Conservation (phyloP, 1,284 basidiomycete species). For the Mrakiaceae sp. region DNA sequence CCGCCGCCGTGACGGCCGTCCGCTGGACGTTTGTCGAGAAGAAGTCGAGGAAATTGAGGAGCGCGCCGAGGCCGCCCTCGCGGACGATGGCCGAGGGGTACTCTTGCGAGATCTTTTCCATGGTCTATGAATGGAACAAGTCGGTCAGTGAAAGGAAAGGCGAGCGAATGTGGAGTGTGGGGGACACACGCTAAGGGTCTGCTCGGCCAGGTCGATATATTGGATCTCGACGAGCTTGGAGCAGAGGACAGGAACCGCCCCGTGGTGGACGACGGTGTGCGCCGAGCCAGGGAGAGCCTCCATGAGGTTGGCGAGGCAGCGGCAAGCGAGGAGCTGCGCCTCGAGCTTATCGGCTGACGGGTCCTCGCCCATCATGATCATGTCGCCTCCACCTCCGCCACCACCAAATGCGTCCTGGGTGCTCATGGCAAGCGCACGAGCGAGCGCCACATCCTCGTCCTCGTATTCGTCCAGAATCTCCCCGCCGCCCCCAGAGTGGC, state of each 20-base stretch:
- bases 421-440: constrained; percentile 57
- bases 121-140: constrained; percentile 47
- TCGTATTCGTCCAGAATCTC: constrained; percentile 29
- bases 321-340: constrained; percentile 81
- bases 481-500: neutral
- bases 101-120: constrained; percentile 77
- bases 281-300: constrained; percentile 88
- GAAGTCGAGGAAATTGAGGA: constrained; percentile 89
- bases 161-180: constrained; percentile 9
- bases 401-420: constrained; percentile 41
- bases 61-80: constrained; percentile 78
- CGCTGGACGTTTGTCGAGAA: constrained; percentile 93
- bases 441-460: constrained; percentile 76
- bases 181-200: constrained; percentile 77
- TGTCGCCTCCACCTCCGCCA: constrained; percentile 43
- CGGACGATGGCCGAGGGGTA: constrained; percentile 87
- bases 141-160: neutral
- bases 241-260: constrained; percentile 87
- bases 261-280: constrained; percentile 87
- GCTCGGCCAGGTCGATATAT: constrained; percentile 91
- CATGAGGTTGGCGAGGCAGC: constrained; percentile 91
- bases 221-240: constrained; percentile 90
- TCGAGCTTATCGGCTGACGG: constrained; percentile 49
- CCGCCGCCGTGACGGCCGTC: constrained; percentile 87
- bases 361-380: constrained; percentile 39